A percentile compares a stretch with the other conserved stretches of the same genome.
Conservation (phyloP, 768 basidiomycete species). For the Trametes elegans region DNA sequence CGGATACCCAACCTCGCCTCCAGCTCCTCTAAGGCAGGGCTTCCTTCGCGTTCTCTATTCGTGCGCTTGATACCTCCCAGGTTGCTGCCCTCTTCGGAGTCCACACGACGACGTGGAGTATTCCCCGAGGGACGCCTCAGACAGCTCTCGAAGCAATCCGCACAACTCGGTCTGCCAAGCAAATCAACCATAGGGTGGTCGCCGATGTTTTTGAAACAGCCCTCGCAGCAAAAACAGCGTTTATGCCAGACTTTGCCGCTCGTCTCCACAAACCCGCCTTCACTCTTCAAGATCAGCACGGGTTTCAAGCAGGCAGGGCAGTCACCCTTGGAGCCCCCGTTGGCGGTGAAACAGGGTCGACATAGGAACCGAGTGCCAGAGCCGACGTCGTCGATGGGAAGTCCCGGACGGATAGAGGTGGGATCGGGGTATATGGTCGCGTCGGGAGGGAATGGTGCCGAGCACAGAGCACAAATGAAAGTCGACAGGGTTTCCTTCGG, state of each 20-base stretch:
- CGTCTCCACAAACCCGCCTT: conserved; percentile 76
- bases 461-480: conserved; percentile 68
- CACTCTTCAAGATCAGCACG: conserved; percentile 71
- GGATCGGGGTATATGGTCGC: conserved; percentile 86
- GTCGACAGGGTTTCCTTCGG: conserved; percentile 70
- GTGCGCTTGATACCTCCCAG: conserved; percentile 45
- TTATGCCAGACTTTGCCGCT: conserved; percentile 78
- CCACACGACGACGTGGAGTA: conserved; percentile 40
- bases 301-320: conserved; percentile 68
- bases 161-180: conserved; percentile 76
- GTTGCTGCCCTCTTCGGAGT: conserved; percentile 35
- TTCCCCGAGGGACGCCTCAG: conserved; percentile 49
- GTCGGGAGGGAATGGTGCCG: conserved; percentile 68
- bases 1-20: conserved; percentile 32
- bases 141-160: conserved; percentile 78
- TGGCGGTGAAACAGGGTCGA: conserved; percentile 63
- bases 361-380: conserved; percentile 59
- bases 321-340: conserved; percentile 75
- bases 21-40: conserved; percentile 35
- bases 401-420: conserved; percentile 26
- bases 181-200: conserved; percentile 79
- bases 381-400: conserved; percentile 18
- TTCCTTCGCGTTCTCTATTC: conserved; percentile 27
- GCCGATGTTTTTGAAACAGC: conserved; percentile 71
- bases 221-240: conserved; percentile 72